Conservation (phyloP, 176 grass and related monocot species). For the Zea mays region Zm-B73-REFERENCE-NAM-5.0 NC_050102.1:110802501-110803000, state of each 20-base stretch:
- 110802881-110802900: constrained; percentile 71
- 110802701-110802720: constrained; percentile 88
- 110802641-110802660: constrained; percentile 82
- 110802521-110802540: constrained; percentile 12
- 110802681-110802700: constrained; percentile 81
- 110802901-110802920: constrained; percentile 62
- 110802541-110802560: constrained; percentile 96
- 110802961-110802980: constrained; percentile 64
- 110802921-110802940: constrained; percentile 61
- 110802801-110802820: constrained; percentile 75
- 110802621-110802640: constrained; percentile 74
- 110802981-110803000: constrained; percentile 92
- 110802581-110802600: constrained; percentile 92
- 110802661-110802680: constrained; percentile 67
- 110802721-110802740: constrained; percentile 77
- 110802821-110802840: constrained; percentile 77
- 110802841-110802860: constrained; percentile 75
- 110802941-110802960: constrained; percentile 46
- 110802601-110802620: constrained; percentile 66
- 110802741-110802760: constrained; percentile 79
- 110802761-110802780: constrained; percentile 95
- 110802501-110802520: constrained; percentile 23
- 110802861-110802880: constrained; percentile 69
- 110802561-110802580: constrained; percentile 89
- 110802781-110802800: constrained; percentile 70